phyloP scores from a whole-genome alignment of 2,329 filamentous ascomycete species.

The Fusarium sambucinum region DNA sequence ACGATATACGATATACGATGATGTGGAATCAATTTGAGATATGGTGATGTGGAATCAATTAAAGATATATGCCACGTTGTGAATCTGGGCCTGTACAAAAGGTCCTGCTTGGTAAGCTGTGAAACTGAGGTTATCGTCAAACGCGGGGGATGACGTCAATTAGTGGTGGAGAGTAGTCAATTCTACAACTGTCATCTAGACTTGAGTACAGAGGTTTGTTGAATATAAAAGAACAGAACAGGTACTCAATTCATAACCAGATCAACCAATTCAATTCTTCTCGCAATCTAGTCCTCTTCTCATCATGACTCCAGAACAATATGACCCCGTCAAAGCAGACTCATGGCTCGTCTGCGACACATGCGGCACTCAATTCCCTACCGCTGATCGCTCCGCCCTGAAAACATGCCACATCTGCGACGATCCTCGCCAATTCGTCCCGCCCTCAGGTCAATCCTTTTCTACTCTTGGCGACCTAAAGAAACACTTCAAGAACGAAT shows the following conservation, averaged over 20 bases:
- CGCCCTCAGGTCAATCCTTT: slow-evolving; percentile 69
- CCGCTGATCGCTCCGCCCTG: slow-evolving; percentile 59
- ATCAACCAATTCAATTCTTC: neutral
- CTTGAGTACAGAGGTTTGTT: neutral
- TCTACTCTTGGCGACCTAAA: slow-evolving; percentile 66
- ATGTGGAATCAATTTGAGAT: slow-evolving; percentile 18
- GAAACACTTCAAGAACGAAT: slow-evolving; percentile 64
- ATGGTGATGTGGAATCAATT: slow-evolving; percentile 23
- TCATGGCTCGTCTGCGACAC: slow-evolving; percentile 70
- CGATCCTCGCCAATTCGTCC: slow-evolving; percentile 78
- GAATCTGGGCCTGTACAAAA: slow-evolving; percentile 7
- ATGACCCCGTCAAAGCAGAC: slow-evolving; percentile 37
- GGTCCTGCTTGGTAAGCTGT: slow-evolving; percentile 21
- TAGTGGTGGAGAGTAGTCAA: neutral
- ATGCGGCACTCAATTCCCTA: slow-evolving; percentile 75
- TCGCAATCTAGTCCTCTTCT: slow-evolving; percentile 19
- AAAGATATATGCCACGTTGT: neutral
- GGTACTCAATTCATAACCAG: no score
- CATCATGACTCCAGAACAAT: slow-evolving; percentile 39
- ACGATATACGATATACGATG: slow-evolving; percentile 17
- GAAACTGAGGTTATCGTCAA: neutral
- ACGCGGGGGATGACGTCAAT: slow-evolving; percentile 33
- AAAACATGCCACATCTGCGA: slow-evolving; percentile 78
- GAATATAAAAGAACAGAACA: slow-evolving; percentile 21
- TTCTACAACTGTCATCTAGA: neutral